Percentiles rank a stretch among this genome's conserved stretches.
phyloP scores from a whole-genome alignment of 371 early-diverging fungal genomes.

The Mucor saturninus region DNA sequence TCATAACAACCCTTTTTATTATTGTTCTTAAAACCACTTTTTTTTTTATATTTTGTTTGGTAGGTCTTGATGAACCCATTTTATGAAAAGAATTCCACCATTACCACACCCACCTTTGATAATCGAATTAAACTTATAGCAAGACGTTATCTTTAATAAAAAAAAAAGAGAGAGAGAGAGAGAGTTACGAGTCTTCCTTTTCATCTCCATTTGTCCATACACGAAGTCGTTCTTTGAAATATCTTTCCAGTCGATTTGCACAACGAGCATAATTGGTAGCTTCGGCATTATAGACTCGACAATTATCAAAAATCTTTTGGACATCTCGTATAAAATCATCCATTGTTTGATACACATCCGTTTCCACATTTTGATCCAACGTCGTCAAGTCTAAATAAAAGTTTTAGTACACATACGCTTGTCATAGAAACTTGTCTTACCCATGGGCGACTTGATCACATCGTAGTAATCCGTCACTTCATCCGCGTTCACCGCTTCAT shows the following conservation, averaged over 20 bases:
- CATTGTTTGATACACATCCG: constrained; percentile 45
- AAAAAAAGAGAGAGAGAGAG: neutral
- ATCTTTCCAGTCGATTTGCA: constrained; percentile 61
- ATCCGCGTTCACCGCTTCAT: constrained; percentile 91
- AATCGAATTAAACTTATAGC: constrained; percentile 75
- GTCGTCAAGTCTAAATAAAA: constrained; percentile 60
- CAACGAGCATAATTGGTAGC: constrained; percentile 70
- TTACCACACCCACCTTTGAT: constrained; percentile 85
- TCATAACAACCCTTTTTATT: neutral
- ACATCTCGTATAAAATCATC: constrained; percentile 43
- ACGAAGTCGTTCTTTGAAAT: constrained; percentile 49
- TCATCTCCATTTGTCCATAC: constrained; percentile 36
- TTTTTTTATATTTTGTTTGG: neutral
- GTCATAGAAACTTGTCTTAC: constrained; percentile 37
- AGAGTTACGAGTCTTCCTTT: constrained; percentile 4
- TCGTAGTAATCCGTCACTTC: constrained; percentile 96
- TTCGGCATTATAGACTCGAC: constrained; percentile 66
- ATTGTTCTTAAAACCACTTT: too few relatives aligned
- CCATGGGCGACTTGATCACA: constrained; percentile 98
- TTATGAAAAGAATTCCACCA: constrained; percentile 80
- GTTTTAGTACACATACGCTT: neutral
- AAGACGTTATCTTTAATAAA: constrained; percentile 73
- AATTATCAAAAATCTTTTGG: constrained; percentile 50
- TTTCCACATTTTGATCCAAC: constrained; percentile 60
- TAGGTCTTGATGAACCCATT: constrained; percentile 91